These are phyloP conservation scores for Phanerochaete sordida DNA, from an alignment of 768 basidiomycete genomes.

Conservation along the genomic window DNA sequence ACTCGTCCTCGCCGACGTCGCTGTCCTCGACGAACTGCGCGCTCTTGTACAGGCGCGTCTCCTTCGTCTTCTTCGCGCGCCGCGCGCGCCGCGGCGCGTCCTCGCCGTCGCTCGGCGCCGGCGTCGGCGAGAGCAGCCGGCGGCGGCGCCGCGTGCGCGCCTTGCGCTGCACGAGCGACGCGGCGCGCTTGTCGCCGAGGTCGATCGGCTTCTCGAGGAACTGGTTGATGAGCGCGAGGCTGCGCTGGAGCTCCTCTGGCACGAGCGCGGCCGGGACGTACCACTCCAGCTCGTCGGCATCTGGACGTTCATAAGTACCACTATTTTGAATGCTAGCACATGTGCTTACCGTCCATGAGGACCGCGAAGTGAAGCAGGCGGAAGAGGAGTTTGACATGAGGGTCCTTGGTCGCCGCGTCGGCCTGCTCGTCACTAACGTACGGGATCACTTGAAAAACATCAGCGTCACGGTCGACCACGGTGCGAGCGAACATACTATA, in stretches of 20 bases:
- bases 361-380: constrained; percentile 72
- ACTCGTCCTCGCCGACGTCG: constrained; percentile 77
- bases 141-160: constrained; percentile 46
- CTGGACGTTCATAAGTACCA: constrained; percentile 28
- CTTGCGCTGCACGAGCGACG: constrained; percentile 68
- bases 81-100: constrained; percentile 34
- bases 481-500: constrained; percentile 52
- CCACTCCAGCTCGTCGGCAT: constrained; percentile 78
- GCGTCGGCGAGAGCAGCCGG: constrained; percentile 33
- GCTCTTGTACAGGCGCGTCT: constrained; percentile 77
- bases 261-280: constrained; percentile 70
- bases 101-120: constrained; percentile 43
- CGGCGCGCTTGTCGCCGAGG: constrained; percentile 71
- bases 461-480: background rate
- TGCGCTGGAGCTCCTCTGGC: constrained; percentile 65
- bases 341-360: constrained; percentile 56
- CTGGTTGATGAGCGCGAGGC: constrained; percentile 73
- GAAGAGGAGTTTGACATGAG: constrained; percentile 81
- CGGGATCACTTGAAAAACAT: constrained; percentile 56
- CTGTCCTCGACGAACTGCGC: constrained; percentile 92
- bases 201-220: constrained; percentile 82
- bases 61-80: constrained; percentile 52
- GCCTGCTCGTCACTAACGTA: constrained; percentile 74
- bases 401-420: constrained; percentile 72
- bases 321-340: background rate